Conservation (phyloP, 495 filamentous ascomycete species). For the Daldinia loculata region DNA sequence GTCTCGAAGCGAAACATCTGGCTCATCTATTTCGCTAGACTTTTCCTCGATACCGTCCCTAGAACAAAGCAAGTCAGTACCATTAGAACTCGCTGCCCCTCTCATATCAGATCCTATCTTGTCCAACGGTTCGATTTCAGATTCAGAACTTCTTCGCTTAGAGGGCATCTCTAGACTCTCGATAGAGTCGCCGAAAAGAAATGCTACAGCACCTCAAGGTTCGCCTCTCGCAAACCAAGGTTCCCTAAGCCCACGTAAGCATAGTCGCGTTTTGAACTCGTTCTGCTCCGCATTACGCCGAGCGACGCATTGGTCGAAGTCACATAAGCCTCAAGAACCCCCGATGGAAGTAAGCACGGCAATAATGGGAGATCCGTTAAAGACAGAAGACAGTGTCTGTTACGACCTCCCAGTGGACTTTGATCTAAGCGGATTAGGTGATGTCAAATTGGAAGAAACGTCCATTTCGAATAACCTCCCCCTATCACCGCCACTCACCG, state of each 20-base stretch:
- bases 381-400: constrained; percentile 5
- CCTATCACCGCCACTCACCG: constrained; percentile 50
- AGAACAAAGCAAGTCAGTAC: constrained; percentile 29
- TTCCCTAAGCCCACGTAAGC: constrained; percentile 39
- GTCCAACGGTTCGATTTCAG: constrained; percentile 53
- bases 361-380: constrained; percentile 21
- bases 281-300: constrained; percentile 38
- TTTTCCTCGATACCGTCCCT: constrained; percentile 1
- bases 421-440: constrained; percentile 30
- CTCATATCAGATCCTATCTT: constrained; percentile 39
- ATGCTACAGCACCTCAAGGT: constrained; percentile 37
- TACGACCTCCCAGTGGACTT: constrained; percentile 24
- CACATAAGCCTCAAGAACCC: constrained; percentile 26
- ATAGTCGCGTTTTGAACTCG: constrained; percentile 34
- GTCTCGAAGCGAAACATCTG: constrained; percentile 22
- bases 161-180: constrained; percentile 51
- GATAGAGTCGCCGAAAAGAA: constrained; percentile 48
- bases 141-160: constrained; percentile 57
- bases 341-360: neutral
- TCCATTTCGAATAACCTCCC: constrained; percentile 20
- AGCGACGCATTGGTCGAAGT: constrained; percentile 34
- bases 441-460: constrained; percentile 29
- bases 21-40: constrained; percentile 16
- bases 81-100: constrained; percentile 20
- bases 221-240: constrained; percentile 21